A percentile compares a stretch with the other conserved stretches of the same genome.
Evolutionary conservation across 1,139 yeast genomes (phyloP).

Genomic region (Taiozyma sp.): DNA sequence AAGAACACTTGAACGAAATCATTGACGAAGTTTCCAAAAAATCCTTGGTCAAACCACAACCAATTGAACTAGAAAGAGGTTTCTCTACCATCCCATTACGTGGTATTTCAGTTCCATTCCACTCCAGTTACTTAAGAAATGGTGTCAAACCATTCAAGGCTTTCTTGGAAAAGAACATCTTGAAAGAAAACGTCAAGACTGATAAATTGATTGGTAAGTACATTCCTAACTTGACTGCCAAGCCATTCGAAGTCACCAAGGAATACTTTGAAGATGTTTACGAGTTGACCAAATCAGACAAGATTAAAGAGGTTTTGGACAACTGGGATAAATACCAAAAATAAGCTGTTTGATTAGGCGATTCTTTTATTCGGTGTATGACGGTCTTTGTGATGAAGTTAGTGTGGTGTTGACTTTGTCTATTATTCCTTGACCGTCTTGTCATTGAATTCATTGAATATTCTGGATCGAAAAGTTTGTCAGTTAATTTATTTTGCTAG

Average conservation of each 20-base stretch:
- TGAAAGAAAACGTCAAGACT: conserved; percentile 93
- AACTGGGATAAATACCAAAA: conserved; percentile 83
- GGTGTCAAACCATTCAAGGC: conserved; percentile 99
- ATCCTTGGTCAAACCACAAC: conserved; percentile 86
- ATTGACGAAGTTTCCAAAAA: conserved; percentile 79
- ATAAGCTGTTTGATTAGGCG: background rate
- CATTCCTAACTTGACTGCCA: conserved; percentile 98
- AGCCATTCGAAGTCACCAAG: conserved; percentile 92
- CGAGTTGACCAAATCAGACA: conserved; percentile 84
- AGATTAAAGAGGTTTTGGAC: conserved; percentile 83
- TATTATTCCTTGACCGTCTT: background rate
- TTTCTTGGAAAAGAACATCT: conserved; percentile 93
- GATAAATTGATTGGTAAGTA: conserved; percentile 90
- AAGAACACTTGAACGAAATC: conserved; percentile 81
- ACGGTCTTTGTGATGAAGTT: conserved; percentile 1
- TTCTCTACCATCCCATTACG: conserved; percentile 97
- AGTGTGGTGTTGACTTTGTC: conserved; percentile 21
- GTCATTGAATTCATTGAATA: background rate
- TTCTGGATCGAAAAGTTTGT: background rate
- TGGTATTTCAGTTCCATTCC: conserved; percentile 99
- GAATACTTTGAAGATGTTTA: conserved; percentile 97
- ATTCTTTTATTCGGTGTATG: background rate
- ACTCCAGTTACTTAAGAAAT: conserved; percentile 91
- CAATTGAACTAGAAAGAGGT: conserved; percentile 95
- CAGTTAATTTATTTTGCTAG: background rate